Percentiles rank a stretch among this genome's conserved stretches.
Conservation (phyloP, 805 yeast species). For the Cephaloascus albidus region DNA sequence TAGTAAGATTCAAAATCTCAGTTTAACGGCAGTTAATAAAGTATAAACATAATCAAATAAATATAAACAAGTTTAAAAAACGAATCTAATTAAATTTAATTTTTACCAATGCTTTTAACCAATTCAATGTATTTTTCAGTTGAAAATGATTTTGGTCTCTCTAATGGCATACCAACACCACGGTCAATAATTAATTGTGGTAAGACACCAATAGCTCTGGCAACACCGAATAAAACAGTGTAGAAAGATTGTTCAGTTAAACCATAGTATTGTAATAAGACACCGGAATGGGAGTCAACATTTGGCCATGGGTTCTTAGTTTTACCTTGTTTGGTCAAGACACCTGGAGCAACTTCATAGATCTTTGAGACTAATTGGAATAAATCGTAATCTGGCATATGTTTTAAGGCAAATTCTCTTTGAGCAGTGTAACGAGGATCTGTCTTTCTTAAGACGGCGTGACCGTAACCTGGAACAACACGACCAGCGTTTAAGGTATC, state of each 20-base stretch:
- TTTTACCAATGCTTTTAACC: slow-evolving; percentile 38
- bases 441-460: slow-evolving; percentile 80
- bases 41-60: no score
- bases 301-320: slow-evolving; percentile 93
- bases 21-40: no score
- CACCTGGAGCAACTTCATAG: slow-evolving; percentile 77
- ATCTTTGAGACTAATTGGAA: slow-evolving; percentile 72
- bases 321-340: slow-evolving; percentile 77
- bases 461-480: slow-evolving; percentile 86
- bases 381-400: slow-evolving; percentile 71
- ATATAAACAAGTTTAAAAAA: no score
- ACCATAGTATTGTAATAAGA: slow-evolving; percentile 77
- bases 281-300: slow-evolving; percentile 85
- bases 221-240: slow-evolving; percentile 80
- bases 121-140: slow-evolving; percentile 86
- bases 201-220: slow-evolving; percentile 80
- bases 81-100: no score
- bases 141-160: slow-evolving; percentile 89
- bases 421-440: slow-evolving; percentile 85
- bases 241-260: slow-evolving; percentile 74
- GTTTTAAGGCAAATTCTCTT: slow-evolving; percentile 69
- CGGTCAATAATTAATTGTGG: slow-evolving; percentile 82
- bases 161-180: slow-evolving; percentile 74
- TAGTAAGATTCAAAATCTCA: no score
- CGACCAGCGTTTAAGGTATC: slow-evolving; percentile 72